These are phyloP conservation scores for Globisporangium nodosum DNA, from an alignment of 352 stramenopile genomes.

Conservation along the genomic window DNA sequence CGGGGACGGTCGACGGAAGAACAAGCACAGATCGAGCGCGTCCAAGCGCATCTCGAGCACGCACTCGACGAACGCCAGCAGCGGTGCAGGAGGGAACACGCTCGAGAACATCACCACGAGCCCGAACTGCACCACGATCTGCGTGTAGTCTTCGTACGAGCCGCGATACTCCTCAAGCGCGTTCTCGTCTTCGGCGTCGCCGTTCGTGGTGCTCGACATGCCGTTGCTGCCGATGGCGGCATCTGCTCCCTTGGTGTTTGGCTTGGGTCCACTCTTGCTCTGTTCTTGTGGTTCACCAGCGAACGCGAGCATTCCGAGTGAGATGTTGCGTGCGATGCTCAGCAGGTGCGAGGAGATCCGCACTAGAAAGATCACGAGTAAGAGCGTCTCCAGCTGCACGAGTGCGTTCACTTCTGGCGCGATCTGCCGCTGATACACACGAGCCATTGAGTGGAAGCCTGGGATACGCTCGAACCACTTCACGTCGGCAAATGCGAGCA, in stretches of 20 bases:
- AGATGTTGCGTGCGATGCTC: conserved; percentile 10
- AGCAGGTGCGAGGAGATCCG: conserved; percentile 22
- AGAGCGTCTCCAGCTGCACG: conserved; percentile 36
- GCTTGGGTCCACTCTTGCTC: background rate
- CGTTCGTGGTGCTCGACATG: background rate
- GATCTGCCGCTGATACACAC: conserved; percentile 14
- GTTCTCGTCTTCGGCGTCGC: conserved; percentile 11
- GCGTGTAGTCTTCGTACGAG: conserved; percentile 30
- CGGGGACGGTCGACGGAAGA: conserved; percentile 33
- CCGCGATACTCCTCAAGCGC: conserved; percentile 23
- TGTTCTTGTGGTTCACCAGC: background rate
- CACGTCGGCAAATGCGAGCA: conserved; percentile 24
- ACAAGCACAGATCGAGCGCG: conserved; percentile 36
- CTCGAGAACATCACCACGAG: conserved; percentile 41
- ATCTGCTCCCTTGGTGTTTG: background rate
- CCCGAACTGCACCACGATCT: conserved; percentile 38
- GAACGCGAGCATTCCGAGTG: background rate
- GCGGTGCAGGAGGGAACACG: conserved; percentile 27
- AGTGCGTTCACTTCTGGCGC: conserved; percentile 18
- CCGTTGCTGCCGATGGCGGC: background rate
- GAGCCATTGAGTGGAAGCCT: conserved; percentile 1
- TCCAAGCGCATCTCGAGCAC: conserved; percentile 36
- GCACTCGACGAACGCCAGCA: conserved; percentile 36
- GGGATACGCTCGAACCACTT: background rate
- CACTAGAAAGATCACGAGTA: conserved; percentile 26